Percentiles rank a stretch among this genome's conserved stretches.
Evolutionary conservation across 2,329 filamentous ascomycete genomes (phyloP).

Genomic region (Fonsecaea pedrosoi): DNA sequence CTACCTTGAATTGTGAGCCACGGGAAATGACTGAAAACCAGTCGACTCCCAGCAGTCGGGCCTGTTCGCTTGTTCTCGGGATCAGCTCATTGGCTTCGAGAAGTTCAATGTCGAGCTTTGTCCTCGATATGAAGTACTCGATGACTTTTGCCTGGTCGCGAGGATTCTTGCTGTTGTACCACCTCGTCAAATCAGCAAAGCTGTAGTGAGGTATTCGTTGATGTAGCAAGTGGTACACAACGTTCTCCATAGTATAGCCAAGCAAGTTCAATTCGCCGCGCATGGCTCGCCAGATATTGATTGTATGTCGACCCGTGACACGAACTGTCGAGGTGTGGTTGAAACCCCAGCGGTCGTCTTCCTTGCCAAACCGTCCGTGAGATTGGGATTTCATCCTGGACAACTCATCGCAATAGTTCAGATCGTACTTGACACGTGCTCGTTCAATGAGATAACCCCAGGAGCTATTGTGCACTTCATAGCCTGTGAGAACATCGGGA

Average conservation of each 20-base stretch:
- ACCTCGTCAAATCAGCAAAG: slow-evolving; percentile 77
- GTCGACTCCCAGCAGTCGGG: slow-evolving; percentile 87
- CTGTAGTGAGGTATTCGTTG: slow-evolving; percentile 86
- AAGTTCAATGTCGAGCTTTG: slow-evolving; percentile 85
- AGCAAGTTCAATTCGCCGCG: slow-evolving; percentile 86
- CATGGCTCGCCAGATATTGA: slow-evolving; percentile 98
- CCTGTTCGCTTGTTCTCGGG: slow-evolving; percentile 89
- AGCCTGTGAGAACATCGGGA: slow-evolving; percentile 91
- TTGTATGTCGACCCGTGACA: slow-evolving; percentile 92
- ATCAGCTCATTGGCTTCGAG: slow-evolving; percentile 89
- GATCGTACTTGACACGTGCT: slow-evolving; percentile 83
- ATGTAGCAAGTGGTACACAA: slow-evolving; percentile 88
- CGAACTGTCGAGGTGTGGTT: slow-evolving; percentile 90
- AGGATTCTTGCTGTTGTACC: slow-evolving; percentile 75
- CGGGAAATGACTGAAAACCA: slow-evolving; percentile 96
- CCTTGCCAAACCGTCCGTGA: slow-evolving; percentile 82
- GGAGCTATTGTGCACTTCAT: slow-evolving; percentile 89
- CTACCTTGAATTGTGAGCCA: slow-evolving; percentile 97
- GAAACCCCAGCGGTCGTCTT: slow-evolving; percentile 90
- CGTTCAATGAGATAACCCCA: slow-evolving; percentile 97
- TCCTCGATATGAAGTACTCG: slow-evolving; percentile 76
- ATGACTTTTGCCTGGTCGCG: slow-evolving; percentile 76
- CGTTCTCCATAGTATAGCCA: slow-evolving; percentile 96
- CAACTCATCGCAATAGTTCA: slow-evolving; percentile 87
- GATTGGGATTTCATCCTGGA: slow-evolving; percentile 86